Evolutionary conservation across 345 rosid genomes (phyloP).

Genomic region (Citrus inodora): DNA sequence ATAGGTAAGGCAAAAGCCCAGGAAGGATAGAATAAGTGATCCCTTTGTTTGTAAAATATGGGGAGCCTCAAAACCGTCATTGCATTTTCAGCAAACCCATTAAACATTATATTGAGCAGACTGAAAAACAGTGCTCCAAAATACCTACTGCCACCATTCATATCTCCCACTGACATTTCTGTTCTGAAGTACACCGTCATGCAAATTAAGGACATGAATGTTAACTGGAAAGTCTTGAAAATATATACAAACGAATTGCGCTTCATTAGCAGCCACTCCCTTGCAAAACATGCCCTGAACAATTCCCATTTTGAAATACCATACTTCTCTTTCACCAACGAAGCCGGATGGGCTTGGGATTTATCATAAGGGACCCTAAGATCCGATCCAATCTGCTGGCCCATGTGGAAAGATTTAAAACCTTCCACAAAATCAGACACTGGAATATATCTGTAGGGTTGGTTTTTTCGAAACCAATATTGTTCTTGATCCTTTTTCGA

Average conservation of each 20-base stretch:
- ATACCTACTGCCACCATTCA: constrained; percentile 42
- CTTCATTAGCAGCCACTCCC: constrained; percentile 77
- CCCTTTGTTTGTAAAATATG: constrained; percentile 70
- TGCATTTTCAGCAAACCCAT: constrained; percentile 62
- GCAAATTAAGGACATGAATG: constrained; percentile 48
- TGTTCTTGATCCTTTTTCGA: constrained; percentile 80
- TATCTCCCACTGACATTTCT: constrained; percentile 44
- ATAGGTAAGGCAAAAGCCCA: constrained; percentile 73
- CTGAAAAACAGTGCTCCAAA: constrained; percentile 61
- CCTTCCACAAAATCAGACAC: constrained; percentile 45
- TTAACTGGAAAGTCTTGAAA: constrained; percentile 56
- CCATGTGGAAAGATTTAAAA: constrained; percentile 49
- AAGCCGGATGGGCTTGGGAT: constrained; percentile 55
- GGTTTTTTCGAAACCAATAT: constrained; percentile 56
- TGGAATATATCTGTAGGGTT: constrained; percentile 47
- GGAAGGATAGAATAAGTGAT: constrained; percentile 59
- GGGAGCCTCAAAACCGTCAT: constrained; percentile 63
- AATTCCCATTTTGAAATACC: constrained; percentile 67
- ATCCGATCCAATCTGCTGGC: constrained; percentile 41
- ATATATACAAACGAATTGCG: constrained; percentile 51
- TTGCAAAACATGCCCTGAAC: constrained; percentile 60
- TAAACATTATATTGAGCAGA: constrained; percentile 57
- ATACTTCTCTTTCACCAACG: constrained; percentile 59
- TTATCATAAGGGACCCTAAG: constrained; percentile 56
- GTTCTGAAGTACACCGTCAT: constrained; percentile 57